Base-by-base conservation (phyloP, 805 yeast genomes). In the Saccharomycopsis babjevae region DNA sequence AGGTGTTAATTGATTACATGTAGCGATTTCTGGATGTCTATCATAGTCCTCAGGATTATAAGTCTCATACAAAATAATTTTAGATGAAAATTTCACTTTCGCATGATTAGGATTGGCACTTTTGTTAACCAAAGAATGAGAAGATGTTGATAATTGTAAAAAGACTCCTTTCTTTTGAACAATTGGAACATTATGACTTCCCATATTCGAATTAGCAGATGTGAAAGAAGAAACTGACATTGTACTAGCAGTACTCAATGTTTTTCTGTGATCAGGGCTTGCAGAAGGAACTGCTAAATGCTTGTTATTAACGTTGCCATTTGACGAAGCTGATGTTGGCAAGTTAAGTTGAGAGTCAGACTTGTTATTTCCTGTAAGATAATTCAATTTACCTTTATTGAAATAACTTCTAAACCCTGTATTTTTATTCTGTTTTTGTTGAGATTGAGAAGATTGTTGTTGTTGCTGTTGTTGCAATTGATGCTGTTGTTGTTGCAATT, bases 1-100 rank as follows among this genome's bases (percentile, higher is more conserved):
- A 5, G 97, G 97, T 1, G 97, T 91, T 71, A 91, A 77, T 69
- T 86, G 90, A 72, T 92, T 90, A 74, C 97, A 93, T 1, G 97
- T 91, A 2, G 96, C 96, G 34, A 85, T 77, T 64, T 91, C 97
- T 0, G 97, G 97, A 65, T 85, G 90, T 68, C 99, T 83, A 72
- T 93, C 97, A 72, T 93, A 93, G 66, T 88, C 97, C 20, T 81
- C 84, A 42, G 85, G 84, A 62, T 85, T 81, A 71, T 87, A 90
- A 0, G 97, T 93, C 63, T 90, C 96, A 72, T 85, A 93, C 52
- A 94, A 79, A 7, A 89, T 80, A 61, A 94, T 89, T 66, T 90
- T 78, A 0, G 96, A 85, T 5, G 96, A 87, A 73, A 93, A 93
- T 57, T 82, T 71, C 11, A 86, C 89, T 16, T 56, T 64, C 25